Evolutionary conservation across 2,329 filamentous ascomycete species (phyloP).

Genomic region (Plenodomus biglobosus): DNA sequence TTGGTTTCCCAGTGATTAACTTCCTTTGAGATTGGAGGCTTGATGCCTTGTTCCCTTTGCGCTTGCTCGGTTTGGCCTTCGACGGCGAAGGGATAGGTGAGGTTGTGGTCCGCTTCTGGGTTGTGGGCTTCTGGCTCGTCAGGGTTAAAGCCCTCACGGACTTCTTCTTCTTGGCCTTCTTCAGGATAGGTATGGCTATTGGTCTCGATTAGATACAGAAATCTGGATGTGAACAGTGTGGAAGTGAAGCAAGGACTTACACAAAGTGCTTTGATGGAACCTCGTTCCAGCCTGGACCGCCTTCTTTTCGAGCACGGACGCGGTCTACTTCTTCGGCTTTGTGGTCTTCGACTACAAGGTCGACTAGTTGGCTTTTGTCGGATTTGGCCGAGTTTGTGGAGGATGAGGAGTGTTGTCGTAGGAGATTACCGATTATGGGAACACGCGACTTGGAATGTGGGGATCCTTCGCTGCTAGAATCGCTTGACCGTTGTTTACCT

Average conservation of each 20-base stretch:
- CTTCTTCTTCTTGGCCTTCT: conserved; percentile 52
- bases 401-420: conserved; percentile 52
- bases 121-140: conserved; percentile 49
- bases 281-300: conserved; percentile 62
- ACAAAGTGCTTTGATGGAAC: conserved; percentile 58
- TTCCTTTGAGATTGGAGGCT: conserved; percentile 47
- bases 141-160: conserved; percentile 58
- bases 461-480: conserved; percentile 39
- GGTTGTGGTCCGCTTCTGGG: conserved; percentile 48
- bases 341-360: conserved; percentile 66
- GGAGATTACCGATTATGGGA: conserved; percentile 43
- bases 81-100: conserved; percentile 48
- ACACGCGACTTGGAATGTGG: conserved; percentile 37
- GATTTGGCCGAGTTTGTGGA: conserved; percentile 54
- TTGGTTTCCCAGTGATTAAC: conserved; percentile 48
- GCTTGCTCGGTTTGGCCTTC: conserved; percentile 43
- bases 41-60: conserved; percentile 35
- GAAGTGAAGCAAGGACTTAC: conserved; percentile 40
- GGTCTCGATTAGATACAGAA: no score
- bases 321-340: conserved; percentile 64
- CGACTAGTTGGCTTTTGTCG: conserved; percentile 64
- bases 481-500: conserved; percentile 46
- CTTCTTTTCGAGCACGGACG: conserved; percentile 63
- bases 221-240: conserved; percentile 7
- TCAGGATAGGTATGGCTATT: conserved; percentile 54